These are phyloP conservation scores for Fraxinus americana DNA, from an alignment of 257 asterid genomes.

Conservation along the genomic window DNA sequence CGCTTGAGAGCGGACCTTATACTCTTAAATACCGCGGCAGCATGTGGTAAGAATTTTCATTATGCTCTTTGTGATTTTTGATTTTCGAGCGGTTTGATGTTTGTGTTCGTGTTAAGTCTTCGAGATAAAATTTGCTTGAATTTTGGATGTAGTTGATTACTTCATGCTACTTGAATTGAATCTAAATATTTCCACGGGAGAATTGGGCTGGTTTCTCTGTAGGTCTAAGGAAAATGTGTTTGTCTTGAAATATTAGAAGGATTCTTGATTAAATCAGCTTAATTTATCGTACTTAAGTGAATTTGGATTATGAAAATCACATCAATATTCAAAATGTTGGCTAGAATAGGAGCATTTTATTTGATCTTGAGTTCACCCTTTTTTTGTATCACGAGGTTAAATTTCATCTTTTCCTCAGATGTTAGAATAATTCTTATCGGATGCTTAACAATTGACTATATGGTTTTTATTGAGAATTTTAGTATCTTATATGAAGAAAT, in stretches of 20 bases:
- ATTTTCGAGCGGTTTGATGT: not conserved
- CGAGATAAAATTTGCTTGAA: not conserved
- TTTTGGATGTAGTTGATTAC: not conserved
- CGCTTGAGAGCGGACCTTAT: conserved; percentile 83
- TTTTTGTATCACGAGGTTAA: not conserved
- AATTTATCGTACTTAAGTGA: not conserved
- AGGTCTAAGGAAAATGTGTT: not conserved
- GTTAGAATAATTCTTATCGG: not conserved
- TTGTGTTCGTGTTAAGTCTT: not conserved
- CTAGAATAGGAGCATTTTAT: not conserved
- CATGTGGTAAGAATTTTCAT: conserved; percentile 63
- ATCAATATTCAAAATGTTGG: not conserved
- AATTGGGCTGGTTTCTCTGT: conserved; percentile 6
- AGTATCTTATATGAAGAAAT: not conserved
- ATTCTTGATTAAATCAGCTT: conserved; percentile 1
- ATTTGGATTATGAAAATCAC: not conserved
- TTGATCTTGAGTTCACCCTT: not conserved
- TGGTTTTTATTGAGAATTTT: not conserved
- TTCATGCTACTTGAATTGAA: conserved; percentile 7
- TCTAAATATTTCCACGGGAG: conserved; percentile 8
- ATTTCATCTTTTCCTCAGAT: not conserved
- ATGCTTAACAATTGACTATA: not conserved
- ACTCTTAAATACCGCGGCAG: conserved; percentile 78
- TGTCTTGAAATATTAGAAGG: not conserved
- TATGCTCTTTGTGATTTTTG: conserved; percentile 8